Percentiles rank a stretch among this genome's conserved stretches.
Conservation (phyloP, 2,329 filamentous ascomycete genomes). For the Exophiala phaeomuriformis region DNA sequence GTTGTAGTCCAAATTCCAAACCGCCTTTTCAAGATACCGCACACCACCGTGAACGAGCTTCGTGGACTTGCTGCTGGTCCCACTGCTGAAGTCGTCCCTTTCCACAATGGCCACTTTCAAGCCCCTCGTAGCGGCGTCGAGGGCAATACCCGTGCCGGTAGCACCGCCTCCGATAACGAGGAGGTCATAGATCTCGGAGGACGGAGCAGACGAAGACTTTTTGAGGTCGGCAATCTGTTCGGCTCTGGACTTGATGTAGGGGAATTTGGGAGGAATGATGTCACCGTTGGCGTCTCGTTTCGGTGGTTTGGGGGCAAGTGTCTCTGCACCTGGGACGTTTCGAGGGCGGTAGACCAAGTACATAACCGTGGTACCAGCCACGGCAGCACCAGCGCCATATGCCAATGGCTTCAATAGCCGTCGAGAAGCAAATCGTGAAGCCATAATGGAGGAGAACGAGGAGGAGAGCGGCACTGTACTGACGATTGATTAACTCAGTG, state of each 20-base stretch:
- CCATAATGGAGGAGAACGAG: conserved; percentile 5
- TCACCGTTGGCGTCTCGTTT: conserved; percentile 47
- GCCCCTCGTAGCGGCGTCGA: conserved; percentile 71
- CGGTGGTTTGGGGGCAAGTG: conserved; percentile 49
- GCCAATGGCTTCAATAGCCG: conserved; percentile 52
- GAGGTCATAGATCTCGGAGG: conserved; percentile 59
- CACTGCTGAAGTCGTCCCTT: conserved; percentile 72
- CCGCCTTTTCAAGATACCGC: conserved; percentile 75
- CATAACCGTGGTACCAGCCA: conserved; percentile 46
- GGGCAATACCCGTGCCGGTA: conserved; percentile 72
- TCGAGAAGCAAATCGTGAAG: conserved; percentile 30
- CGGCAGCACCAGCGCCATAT: conserved; percentile 51
- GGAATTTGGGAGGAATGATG: conserved; percentile 48
- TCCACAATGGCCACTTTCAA: conserved; percentile 77
- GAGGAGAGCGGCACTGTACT: neutral
- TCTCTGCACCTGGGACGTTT: conserved; percentile 49
- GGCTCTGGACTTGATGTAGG: conserved; percentile 43
- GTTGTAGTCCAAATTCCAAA: conserved; percentile 76
- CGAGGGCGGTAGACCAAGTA: conserved; percentile 57
- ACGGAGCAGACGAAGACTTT: conserved; percentile 50
- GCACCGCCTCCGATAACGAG: conserved; percentile 72
- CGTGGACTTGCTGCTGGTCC: conserved; percentile 79
- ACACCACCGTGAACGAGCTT: conserved; percentile 81
- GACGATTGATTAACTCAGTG: neutral
- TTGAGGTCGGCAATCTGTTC: conserved; percentile 49